A percentile compares a stretch with the other conserved stretches of the same genome.
Evolutionary conservation across 805 yeast genomes (phyloP).

Genomic region (Dipodascus albidus): DNA sequence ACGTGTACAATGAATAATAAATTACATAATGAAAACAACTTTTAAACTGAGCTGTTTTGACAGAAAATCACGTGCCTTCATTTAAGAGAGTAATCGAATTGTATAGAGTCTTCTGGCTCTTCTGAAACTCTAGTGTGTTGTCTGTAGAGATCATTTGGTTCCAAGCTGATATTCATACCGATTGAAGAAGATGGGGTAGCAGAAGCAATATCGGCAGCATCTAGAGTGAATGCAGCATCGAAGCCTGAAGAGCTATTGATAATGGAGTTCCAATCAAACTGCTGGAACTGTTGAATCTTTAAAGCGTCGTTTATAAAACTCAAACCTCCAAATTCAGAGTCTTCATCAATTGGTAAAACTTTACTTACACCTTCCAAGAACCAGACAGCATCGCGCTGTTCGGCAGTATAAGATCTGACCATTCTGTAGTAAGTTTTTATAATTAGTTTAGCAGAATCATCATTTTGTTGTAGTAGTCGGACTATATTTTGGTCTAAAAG

Average conservation of each 20-base stretch:
- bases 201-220: background rate
- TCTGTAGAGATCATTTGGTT: background rate
- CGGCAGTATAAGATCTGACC: constrained; percentile 69
- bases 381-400: constrained; percentile 87
- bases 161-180: background rate
- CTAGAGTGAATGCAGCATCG: background rate
- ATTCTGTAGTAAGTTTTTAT: constrained; percentile 81
- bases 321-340: constrained; percentile 25
- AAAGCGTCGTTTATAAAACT: constrained; percentile 17
- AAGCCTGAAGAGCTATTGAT: background rate
- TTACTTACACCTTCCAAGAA: constrained; percentile 83
- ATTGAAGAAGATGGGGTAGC: background rate
- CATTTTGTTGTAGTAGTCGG: constrained; percentile 71
- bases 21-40: background rate
- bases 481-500: constrained; percentile 71
- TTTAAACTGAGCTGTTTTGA: too few relatives aligned
- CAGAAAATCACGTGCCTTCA: background rate
- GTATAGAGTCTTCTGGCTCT: background rate
- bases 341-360: constrained; percentile 85
- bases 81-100: background rate
- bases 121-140: background rate
- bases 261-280: background rate
- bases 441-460: constrained; percentile 77
- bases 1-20: background rate
- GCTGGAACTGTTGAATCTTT: background rate